These are phyloP conservation scores for Fraxinus paxiana DNA, from an alignment of 305 asterid genomes.

Conservation along the genomic window DNA sequence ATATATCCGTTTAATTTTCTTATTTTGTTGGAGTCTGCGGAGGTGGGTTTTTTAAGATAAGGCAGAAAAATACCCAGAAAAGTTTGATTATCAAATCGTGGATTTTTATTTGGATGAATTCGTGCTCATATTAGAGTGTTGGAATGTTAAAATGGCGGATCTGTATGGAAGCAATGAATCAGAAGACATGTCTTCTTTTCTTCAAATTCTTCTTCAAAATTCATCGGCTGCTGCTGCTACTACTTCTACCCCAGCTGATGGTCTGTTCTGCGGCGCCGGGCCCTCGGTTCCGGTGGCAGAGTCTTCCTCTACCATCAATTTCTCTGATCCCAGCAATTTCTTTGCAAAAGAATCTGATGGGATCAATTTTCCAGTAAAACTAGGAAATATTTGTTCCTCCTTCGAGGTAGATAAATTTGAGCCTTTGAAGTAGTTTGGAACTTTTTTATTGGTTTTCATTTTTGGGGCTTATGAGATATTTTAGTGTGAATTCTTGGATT, in stretches of 20 bases:
- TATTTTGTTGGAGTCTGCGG: background rate
- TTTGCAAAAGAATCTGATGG: slow-evolving; percentile 44
- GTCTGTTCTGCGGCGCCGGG: slow-evolving; percentile 34
- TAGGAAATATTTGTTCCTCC: slow-evolving; percentile 41
- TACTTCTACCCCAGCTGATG: slow-evolving; percentile 37
- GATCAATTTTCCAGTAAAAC: slow-evolving; percentile 32
- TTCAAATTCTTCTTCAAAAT: slow-evolving; percentile 66
- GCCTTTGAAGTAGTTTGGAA: background rate
- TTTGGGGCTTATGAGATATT: background rate
- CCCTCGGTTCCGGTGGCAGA: slow-evolving; percentile 34
- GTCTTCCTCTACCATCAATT: slow-evolving; percentile 56
- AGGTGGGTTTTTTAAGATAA: slow-evolving; percentile 22
- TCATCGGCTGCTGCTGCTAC: slow-evolving; percentile 49
- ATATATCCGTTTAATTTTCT: background rate
- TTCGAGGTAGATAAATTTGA: slow-evolving; percentile 33
- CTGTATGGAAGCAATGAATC: slow-evolving; percentile 66
- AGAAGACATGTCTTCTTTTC: slow-evolving; percentile 73
- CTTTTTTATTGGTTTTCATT: background rate
- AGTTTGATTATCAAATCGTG: slow-evolving; percentile 18
- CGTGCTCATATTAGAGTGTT: slow-evolving; percentile 19
- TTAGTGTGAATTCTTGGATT: background rate
- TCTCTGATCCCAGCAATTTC: slow-evolving; percentile 58
- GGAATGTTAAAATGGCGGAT: slow-evolving; percentile 61
- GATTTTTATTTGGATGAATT: slow-evolving; percentile 14
- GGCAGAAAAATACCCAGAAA: slow-evolving; percentile 8